phyloP scores from a whole-genome alignment of 2,329 filamentous ascomycete genomes.

The Incumbomyces lentus region DNA sequence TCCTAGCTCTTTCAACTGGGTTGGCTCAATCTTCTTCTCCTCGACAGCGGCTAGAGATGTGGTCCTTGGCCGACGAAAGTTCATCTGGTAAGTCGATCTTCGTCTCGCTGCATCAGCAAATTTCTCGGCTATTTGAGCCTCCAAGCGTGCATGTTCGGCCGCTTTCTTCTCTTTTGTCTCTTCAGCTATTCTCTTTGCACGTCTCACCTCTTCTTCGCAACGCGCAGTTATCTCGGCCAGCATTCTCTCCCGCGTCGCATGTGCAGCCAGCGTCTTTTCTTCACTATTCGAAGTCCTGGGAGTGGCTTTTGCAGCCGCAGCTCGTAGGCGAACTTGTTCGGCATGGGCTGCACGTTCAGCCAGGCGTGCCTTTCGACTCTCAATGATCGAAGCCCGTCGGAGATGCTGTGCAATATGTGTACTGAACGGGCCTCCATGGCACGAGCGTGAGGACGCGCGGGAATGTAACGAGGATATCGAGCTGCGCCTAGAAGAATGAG shows the following conservation, averaged over 20 bases:
- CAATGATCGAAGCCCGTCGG: conserved; percentile 54
- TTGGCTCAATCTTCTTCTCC: conserved; percentile 31
- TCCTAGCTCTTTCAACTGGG: conserved; percentile 32
- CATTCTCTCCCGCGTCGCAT: conserved; percentile 53
- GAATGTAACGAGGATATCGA: conserved; percentile 55
- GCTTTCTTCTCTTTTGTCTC: conserved; percentile 55
- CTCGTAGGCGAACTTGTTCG: conserved; percentile 54
- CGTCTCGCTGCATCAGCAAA: conserved; percentile 53
- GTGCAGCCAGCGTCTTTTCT: conserved; percentile 52
- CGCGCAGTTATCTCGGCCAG: conserved; percentile 54
- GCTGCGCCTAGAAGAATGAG: conserved; percentile 53
- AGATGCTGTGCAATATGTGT: conserved; percentile 56
- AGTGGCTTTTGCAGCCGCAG: conserved; percentile 50
- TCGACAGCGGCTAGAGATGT: conserved; percentile 39
- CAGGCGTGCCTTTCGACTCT: conserved; percentile 52
- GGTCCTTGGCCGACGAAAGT: conserved; percentile 40
- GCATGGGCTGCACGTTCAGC: conserved; percentile 56
- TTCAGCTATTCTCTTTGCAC: conserved; percentile 57
- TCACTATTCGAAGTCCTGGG: conserved; percentile 48
- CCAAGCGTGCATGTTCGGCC: conserved; percentile 48
- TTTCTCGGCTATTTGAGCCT: conserved; percentile 54
- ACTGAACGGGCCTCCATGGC: conserved; percentile 41
- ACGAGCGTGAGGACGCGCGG: conserved; percentile 44
- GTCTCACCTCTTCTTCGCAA: conserved; percentile 55
- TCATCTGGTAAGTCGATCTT: conserved; percentile 39